Evolutionary conservation across 306 rosid genomes (phyloP), one percentile per base, ranked within the genome.

Genomic region (Begonia peltatifolia): DNA sequence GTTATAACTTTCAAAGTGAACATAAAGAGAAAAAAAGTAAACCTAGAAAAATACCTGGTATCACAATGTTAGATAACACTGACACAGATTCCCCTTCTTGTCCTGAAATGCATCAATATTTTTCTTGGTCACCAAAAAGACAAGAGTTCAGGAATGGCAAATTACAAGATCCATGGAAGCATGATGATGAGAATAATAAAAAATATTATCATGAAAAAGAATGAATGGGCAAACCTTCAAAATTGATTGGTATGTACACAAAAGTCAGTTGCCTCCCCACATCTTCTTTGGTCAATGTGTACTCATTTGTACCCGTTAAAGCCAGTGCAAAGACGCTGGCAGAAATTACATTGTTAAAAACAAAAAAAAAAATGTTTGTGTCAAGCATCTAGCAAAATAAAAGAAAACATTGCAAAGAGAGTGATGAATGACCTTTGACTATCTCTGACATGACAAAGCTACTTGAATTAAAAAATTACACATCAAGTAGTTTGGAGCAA

Each of bases 71-170:
- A 42, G 99, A 76, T 66, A 62, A 20, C 42, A 70, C 57, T 16
- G 96, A 83, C 54, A 72, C 54, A 54, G 96, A 79, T 50, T 79
- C 80, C 60, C 99, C 99, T 79, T 90, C 94, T 65, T 83, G 88
- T 44, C 99, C 99, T 90, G 74, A 59, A 62, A 63, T 59, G 69
- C 36, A 59, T 58, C 60, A 62, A 30, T 30, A 20, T 30, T 30
- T 30, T 30, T 30, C 38, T 30, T 30, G 8, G 38, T 30, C 38
- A 30, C 9, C 8, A 1, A 30, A 30, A 30, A 9, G 38, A 30
- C 38, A 30, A 30, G 6, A 7, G 38, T 30, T 30, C 38, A 30
- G 38, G 38, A 30, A 20, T 58, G 62, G 53, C 46, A 61, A 42
- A 36, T 63, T 61, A 73, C 6, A 11, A 41, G 55, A 47, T 42